These are phyloP conservation scores for Geum urbanum DNA, from an alignment of 306 rosid genomes.

Conservation along the genomic window DNA sequence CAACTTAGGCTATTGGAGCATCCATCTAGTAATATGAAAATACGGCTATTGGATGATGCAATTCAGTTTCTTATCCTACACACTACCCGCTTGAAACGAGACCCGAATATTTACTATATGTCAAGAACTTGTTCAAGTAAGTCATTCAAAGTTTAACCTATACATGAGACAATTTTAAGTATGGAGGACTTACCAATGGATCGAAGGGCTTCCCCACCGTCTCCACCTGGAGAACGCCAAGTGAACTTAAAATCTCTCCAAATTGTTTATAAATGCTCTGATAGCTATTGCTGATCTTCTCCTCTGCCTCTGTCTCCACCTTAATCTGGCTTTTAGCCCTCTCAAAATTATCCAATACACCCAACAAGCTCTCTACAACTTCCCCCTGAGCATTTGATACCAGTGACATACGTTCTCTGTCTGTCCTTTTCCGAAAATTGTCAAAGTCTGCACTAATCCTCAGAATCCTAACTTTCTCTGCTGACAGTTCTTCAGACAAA, in stretches of 20 bases:
- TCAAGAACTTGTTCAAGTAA: too few species aligned
- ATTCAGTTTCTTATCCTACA: background rate
- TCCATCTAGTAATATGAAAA: background rate
- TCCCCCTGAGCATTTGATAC: constrained; percentile 91
- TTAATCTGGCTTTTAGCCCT: constrained; percentile 87
- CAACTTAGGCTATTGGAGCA: background rate
- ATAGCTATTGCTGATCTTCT: constrained; percentile 84
- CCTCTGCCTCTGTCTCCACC: constrained; percentile 88
- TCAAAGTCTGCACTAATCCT: constrained; percentile 96
- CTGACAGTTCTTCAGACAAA: constrained; percentile 56
- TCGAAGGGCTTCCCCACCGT: constrained; percentile 83
- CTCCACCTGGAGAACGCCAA: constrained; percentile 78
- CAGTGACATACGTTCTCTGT: constrained; percentile 76
- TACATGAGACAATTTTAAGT: constrained; percentile 6
- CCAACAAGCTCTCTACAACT: constrained; percentile 75
- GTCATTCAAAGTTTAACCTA: background rate
- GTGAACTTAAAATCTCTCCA: constrained; percentile 61
- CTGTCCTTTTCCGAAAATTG: constrained; percentile 93
- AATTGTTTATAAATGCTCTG: constrained; percentile 92
- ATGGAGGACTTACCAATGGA: constrained; percentile 71
- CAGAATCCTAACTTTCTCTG: constrained; percentile 64
- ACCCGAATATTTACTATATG: background rate
- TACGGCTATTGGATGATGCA: background rate
- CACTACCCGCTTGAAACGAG: background rate
- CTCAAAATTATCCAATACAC: constrained; percentile 89